Evolutionary conservation across 108 stramenopile genomes (phyloP).

Genomic region (Pinguiococcus pyrenoidosus): DNA sequence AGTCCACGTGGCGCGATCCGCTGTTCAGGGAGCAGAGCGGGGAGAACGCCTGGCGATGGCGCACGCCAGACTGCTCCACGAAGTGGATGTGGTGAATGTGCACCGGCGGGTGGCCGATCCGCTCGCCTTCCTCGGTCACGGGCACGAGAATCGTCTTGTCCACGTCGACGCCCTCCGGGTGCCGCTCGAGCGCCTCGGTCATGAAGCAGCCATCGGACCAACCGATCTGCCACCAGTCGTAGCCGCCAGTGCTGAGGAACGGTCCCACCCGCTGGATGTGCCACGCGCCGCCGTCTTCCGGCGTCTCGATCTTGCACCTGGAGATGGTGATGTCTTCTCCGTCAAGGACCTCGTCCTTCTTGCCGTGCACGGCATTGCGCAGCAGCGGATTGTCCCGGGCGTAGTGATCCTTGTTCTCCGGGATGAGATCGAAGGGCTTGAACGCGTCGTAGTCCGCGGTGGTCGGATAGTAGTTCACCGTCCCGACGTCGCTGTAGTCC

Average conservation of each 20-base stretch:
- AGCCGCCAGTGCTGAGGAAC: background rate
- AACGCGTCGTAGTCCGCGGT: background rate
- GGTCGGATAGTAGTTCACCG: background rate
- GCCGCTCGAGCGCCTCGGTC: background rate
- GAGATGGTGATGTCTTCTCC: too few relatives aligned
- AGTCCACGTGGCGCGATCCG: background rate
- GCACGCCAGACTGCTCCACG: background rate
- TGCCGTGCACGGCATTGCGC: background rate
- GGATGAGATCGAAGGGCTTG: background rate
- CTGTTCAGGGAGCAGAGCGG: too few relatives aligned
- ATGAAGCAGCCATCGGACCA: background rate
- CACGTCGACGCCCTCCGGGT: background rate
- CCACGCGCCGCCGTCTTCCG: slow-evolving; percentile 1
- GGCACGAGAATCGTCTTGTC: background rate
- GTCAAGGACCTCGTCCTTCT: background rate
- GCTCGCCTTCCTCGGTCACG: background rate
- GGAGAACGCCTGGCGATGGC: background rate
- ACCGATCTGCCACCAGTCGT: background rate
- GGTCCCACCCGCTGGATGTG: background rate
- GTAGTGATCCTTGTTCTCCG: background rate
- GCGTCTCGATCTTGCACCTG: background rate
- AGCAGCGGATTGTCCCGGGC: too few relatives aligned
- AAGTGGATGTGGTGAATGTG: slow-evolving; percentile 2
- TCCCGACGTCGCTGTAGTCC: too few relatives aligned
- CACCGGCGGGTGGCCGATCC: background rate